These are phyloP conservation scores for Torulaspora gathmanii DNA, from an alignment of 805 yeast genomes.

Conservation along the genomic window DNA sequence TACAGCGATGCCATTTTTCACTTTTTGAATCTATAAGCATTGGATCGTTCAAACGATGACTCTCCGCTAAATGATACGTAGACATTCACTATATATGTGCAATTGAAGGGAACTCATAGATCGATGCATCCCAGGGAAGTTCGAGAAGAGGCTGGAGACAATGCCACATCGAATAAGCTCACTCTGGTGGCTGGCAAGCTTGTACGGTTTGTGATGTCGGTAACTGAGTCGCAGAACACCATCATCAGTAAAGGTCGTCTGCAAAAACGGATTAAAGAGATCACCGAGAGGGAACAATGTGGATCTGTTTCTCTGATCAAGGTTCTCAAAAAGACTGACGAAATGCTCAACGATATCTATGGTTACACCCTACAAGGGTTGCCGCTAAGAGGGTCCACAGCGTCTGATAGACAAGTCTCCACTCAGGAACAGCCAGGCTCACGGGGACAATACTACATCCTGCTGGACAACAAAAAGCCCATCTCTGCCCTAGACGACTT, in stretches of 20 bases:
- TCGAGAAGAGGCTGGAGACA: not conserved
- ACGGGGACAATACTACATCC: constrained; percentile 25
- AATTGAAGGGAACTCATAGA: constrained; percentile 51
- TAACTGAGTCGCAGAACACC: constrained; percentile 24
- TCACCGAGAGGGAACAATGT: constrained; percentile 19
- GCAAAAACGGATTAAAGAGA: constrained; percentile 20
- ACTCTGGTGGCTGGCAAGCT: constrained; percentile 19
- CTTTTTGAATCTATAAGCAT: not conserved
- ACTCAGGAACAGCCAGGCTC: constrained; percentile 7
- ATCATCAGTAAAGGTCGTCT: constrained; percentile 23
- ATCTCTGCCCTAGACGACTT: constrained; percentile 16
- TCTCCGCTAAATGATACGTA: constrained; percentile 16
- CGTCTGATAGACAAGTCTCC: not conserved
- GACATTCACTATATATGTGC: constrained; percentile 40
- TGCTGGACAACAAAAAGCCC: constrained; percentile 19
- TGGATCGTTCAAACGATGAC: not conserved
- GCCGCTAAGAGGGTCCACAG: constrained; percentile 10
- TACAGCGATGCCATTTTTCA: not conserved
- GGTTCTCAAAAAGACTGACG: constrained; percentile 18
- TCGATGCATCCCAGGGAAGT: not conserved
- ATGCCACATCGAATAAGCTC: constrained; percentile 8
- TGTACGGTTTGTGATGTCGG: constrained; percentile 25
- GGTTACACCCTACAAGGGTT: constrained; percentile 27
- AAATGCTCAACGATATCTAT: constrained; percentile 24
- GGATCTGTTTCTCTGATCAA: constrained; percentile 13